A percentile compares a stretch with the other conserved stretches of the same genome.
phyloP scores from a whole-genome alignment of 306 rosid genomes.

The Quercus bicolor region DNA sequence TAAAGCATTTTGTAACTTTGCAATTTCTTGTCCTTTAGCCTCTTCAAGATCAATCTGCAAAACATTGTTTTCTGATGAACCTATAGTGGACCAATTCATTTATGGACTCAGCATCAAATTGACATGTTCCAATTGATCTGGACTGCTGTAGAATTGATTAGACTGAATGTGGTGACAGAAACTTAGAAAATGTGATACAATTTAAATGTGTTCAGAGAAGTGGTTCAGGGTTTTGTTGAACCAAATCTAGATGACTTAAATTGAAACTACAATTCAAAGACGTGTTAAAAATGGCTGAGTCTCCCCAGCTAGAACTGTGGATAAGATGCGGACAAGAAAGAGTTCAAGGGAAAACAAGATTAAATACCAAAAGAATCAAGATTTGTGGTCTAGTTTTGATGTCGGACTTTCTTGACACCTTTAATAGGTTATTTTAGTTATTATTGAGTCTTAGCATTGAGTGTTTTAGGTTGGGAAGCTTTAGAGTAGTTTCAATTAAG shows the following conservation, averaged over 20 bases:
- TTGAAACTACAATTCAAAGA: neutral
- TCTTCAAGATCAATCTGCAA: slow-evolving; percentile 78
- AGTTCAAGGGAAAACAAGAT: too few relatives aligned
- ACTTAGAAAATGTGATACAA: neutral
- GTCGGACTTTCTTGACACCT: too few relatives aligned
- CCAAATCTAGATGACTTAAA: neutral
- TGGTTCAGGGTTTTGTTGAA: neutral
- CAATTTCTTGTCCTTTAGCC: slow-evolving; percentile 75
- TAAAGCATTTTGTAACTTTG: slow-evolving; percentile 52
- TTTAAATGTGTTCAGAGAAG: too few relatives aligned
- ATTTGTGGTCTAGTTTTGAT: too few relatives aligned
- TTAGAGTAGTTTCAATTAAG: too few relatives aligned
- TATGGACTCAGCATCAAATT: slow-evolving; percentile 5
- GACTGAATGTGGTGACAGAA: neutral
- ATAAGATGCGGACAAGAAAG: too few relatives aligned
- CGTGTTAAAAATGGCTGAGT: neutral
- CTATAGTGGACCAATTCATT: neutral
- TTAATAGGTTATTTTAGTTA: too few relatives aligned
- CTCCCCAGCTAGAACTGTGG: neutral
- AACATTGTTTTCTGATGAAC: slow-evolving; percentile 19
- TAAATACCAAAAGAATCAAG: too few relatives aligned
- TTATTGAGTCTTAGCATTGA: too few relatives aligned
- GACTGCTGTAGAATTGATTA: neutral
- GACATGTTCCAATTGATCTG: slow-evolving; percentile 5
- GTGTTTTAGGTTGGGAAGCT: too few relatives aligned